phyloP scores from a whole-genome alignment of 192 early-diverging fungal species.

The Paraglomus occultum region DNA sequence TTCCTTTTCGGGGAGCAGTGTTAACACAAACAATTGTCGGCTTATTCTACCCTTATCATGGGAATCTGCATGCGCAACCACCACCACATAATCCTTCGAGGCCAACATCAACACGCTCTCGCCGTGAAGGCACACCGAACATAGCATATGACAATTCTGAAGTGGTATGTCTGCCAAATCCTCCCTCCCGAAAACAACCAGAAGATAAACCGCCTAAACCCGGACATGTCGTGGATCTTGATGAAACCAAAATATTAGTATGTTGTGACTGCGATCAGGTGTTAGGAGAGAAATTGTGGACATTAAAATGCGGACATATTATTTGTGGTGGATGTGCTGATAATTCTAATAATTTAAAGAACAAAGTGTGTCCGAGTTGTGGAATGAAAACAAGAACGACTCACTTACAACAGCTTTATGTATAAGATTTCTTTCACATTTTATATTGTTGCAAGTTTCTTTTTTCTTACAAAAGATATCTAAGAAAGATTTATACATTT shows the following conservation, averaged over 20 bases:
- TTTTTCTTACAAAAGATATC: too few species aligned
- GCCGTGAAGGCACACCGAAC: too few species aligned
- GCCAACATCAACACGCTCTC: too few species aligned
- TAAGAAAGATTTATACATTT: too few species aligned
- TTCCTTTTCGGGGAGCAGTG: too few species aligned
- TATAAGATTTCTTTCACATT: background rate
- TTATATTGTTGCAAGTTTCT: constrained; percentile 5
- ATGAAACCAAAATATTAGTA: background rate
- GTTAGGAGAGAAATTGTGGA: background rate
- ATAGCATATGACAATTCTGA: too few species aligned
- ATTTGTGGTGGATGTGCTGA: background rate
- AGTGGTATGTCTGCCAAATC: background rate
- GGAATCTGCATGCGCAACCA: too few species aligned
- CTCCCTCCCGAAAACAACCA: background rate
- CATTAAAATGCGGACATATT: background rate
- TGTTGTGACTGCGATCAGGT: constrained; percentile 1
- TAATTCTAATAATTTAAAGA: background rate
- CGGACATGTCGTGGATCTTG: background rate
- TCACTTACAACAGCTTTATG: background rate
- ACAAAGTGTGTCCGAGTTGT: constrained; percentile 7
- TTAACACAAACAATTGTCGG: too few species aligned
- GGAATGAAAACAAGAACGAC: background rate
- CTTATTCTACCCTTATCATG: too few species aligned
- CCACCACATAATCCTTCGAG: too few species aligned
- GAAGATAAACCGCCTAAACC: background rate